Evolutionary conservation across 768 basidiomycete species (phyloP).

Genomic region (Hortiboletus campestris): DNA sequence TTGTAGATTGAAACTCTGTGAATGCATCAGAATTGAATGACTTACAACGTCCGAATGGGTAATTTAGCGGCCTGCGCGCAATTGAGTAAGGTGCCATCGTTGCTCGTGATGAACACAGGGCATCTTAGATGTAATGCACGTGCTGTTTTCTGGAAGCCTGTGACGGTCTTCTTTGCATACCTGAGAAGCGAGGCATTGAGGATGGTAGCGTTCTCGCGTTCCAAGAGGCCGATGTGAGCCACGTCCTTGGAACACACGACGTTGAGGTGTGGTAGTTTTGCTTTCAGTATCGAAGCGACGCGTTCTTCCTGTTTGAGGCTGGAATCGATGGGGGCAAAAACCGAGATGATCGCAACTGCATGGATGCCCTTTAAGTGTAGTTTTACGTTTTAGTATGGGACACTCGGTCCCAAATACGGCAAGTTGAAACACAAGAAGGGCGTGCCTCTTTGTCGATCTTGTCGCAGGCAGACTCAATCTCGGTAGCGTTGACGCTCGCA

Average conservation of each 20-base stretch:
- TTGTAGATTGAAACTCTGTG: constrained; percentile 3
- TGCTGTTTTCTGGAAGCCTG: constrained; percentile 52
- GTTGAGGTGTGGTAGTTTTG: constrained; percentile 40
- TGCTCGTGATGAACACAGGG: constrained; percentile 57
- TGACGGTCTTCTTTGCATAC: constrained; percentile 56
- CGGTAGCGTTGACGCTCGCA: constrained; percentile 38
- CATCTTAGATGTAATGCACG: constrained; percentile 45
- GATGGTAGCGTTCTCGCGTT: constrained; percentile 67
- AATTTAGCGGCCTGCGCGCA: constrained; percentile 50
- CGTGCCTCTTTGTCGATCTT: constrained; percentile 35
- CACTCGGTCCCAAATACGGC: not conserved
- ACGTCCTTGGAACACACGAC: constrained; percentile 57
- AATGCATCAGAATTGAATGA: constrained; percentile 8
- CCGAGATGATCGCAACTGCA: constrained; percentile 44
- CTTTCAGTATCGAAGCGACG: constrained; percentile 42
- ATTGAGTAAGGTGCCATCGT: constrained; percentile 54
- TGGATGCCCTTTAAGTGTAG: constrained; percentile 18
- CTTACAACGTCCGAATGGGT: constrained; percentile 57
- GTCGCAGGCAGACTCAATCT: constrained; percentile 45
- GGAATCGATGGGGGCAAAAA: constrained; percentile 49
- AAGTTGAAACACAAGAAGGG: not conserved
- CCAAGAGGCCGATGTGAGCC: constrained; percentile 56
- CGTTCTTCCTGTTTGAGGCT: constrained; percentile 45
- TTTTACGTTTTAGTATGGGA: constrained; percentile 4
- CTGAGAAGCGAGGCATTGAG: constrained; percentile 62